phyloP scores from a whole-genome alignment of 495 filamentous ascomycete species.

The Hyaloscypha finlandica region DNA sequence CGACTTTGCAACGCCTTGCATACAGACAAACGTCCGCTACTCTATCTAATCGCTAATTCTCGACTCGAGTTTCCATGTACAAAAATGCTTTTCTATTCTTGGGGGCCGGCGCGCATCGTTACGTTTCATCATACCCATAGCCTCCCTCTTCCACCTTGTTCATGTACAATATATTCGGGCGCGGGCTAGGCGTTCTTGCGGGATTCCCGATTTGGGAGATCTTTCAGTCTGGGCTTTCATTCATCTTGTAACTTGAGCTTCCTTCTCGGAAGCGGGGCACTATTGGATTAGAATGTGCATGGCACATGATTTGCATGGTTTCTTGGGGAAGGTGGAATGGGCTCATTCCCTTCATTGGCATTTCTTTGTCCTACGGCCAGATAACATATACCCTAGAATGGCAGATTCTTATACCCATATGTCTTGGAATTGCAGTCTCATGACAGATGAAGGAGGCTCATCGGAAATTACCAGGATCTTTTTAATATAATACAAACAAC shows the following conservation, averaged over 20 bases:
- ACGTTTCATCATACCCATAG: background rate
- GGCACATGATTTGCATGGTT: no score
- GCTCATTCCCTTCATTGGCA: no score
- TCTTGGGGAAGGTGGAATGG: no score
- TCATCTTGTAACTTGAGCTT: no score
- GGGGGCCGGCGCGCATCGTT: background rate
- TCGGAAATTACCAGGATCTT: background rate
- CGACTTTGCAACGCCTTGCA: background rate
- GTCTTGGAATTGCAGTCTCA: background rate
- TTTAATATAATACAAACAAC: background rate
- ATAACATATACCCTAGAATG: background rate
- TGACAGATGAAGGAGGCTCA: background rate
- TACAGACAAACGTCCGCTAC: background rate
- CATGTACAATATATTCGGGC: background rate
- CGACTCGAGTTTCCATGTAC: background rate
- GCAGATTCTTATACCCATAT: background rate
- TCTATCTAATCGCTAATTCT: background rate
- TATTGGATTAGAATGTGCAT: no score
- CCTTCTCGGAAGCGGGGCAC: no score
- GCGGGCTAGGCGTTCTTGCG: background rate
- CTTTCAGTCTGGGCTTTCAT: background rate
- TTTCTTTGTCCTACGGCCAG: no score
- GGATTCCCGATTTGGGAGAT: background rate
- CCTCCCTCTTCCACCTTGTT: background rate
- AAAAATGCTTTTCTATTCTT: background rate